Conservation (phyloP, 805 yeast species). For the Metahyphopichia silvanorum region DNA sequence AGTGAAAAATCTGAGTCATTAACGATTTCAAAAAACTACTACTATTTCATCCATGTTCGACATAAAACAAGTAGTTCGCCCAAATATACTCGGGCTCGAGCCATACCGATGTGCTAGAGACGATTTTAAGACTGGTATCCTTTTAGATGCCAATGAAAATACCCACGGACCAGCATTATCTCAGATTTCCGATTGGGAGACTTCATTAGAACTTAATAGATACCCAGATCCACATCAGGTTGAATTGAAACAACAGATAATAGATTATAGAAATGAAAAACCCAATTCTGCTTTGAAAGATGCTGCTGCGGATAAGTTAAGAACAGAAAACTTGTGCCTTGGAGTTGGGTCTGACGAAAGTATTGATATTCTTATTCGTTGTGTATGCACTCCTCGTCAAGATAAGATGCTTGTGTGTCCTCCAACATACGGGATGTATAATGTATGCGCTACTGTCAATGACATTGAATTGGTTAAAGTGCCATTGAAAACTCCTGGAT, state of each 20-base stretch:
- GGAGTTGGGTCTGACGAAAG: conserved; percentile 99
- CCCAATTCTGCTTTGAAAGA: conserved; percentile 21
- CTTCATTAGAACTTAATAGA: conserved; percentile 64
- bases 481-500: conserved; percentile 54
- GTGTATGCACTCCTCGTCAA: conserved; percentile 75
- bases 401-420: conserved; percentile 86
- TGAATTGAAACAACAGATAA: conserved; percentile 67
- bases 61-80: conserved; percentile 64
- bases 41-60: conserved; percentile 39
- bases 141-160: conserved; percentile 95
- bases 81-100: conserved; percentile 76
- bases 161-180: conserved; percentile 82
- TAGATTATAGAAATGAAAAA: conserved; percentile 64
- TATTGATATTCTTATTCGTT: conserved; percentile 83
- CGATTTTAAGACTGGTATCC: conserved; percentile 83
- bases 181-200: conserved; percentile 42
- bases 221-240: conserved; percentile 97
- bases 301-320: conserved; percentile 21
- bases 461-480: conserved; percentile 78
- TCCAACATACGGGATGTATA: conserved; percentile 97
- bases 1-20: not conserved
- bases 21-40: too few species aligned
- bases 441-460: conserved; percentile 85
- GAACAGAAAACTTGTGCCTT: conserved; percentile 72
- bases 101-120: conserved; percentile 98